Evolutionary conservation across 129 eudicot genomes (phyloP).

Genomic region (Helianthus tuberosus): DNA sequence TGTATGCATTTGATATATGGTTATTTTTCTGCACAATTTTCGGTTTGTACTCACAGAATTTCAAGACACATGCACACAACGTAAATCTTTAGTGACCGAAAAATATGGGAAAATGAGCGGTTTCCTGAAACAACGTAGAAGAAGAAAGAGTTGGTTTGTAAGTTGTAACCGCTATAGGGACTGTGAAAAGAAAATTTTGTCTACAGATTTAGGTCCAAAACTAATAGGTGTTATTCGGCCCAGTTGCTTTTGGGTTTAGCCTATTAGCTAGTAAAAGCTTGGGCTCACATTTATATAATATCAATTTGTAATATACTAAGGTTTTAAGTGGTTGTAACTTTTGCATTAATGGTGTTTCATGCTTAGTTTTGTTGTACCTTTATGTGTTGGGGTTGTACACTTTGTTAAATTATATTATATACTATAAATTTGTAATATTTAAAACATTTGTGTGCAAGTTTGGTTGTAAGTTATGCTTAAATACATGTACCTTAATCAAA

Average conservation of each 20-base stretch:
- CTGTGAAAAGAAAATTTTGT: neutral
- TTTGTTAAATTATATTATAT: no score
- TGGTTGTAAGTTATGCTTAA: no score
- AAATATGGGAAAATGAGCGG: slow-evolving; percentile 12
- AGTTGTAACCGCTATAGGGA: neutral
- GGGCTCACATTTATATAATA: no score
- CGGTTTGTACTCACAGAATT: slow-evolving; percentile 14
- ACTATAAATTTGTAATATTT: no score
- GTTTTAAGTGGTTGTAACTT: no score
- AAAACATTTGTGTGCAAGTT: no score
- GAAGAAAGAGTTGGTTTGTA: slow-evolving; percentile 21
- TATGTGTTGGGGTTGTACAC: no score
- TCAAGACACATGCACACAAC: slow-evolving; percentile 24
- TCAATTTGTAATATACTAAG: no score
- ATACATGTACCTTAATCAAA: no score
- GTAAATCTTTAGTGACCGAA: slow-evolving; percentile 27
- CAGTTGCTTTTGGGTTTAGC: neutral
- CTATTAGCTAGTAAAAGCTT: neutral
- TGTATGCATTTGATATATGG: slow-evolving; percentile 27
- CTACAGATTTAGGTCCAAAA: neutral
- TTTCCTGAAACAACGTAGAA: slow-evolving; percentile 26
- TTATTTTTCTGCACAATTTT: no score
- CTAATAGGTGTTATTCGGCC: neutral
- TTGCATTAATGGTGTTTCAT: no score
- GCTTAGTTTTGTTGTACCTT: no score